These are phyloP conservation scores for Chlamydomonas reinhardtii DNA, from an alignment of 163 green algal species.

Conservation along the genomic window DNA sequence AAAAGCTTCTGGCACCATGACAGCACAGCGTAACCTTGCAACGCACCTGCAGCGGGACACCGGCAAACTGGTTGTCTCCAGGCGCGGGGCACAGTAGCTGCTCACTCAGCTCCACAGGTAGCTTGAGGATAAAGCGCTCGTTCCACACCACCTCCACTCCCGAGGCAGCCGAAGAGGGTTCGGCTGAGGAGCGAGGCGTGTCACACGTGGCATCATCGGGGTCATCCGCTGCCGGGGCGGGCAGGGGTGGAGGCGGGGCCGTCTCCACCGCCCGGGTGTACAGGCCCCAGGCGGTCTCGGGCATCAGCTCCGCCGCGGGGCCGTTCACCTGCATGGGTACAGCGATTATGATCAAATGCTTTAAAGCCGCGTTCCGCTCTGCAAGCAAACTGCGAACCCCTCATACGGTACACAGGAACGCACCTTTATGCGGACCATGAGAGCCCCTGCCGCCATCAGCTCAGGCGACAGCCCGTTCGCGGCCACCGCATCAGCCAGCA, in stretches of 20 bases:
- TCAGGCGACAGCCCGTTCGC: conserved; percentile 45
- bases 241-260: neutral
- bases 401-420: neutral
- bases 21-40: too few species aligned
- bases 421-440: conserved; percentile 57
- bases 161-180: neutral
- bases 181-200: neutral
- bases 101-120: conserved; percentile 60
- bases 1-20: too few species aligned
- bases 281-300: conserved; percentile 52
- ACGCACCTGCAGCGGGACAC: conserved; percentile 53
- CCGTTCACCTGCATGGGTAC: conserved; percentile 60
- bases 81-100: conserved; percentile 57
- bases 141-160: conserved; percentile 44
- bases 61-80: conserved; percentile 61
- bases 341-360: too few species aligned
- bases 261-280: conserved; percentile 51
- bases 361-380: too few species aligned
- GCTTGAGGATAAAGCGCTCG: conserved; percentile 66
- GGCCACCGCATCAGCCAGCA: conserved; percentile 73
- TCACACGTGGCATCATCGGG: too few species aligned
- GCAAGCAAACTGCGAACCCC: too few species aligned
- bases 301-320: conserved; percentile 46
- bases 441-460: conserved; percentile 36
- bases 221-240: neutral